Percentiles rank a stretch among this genome's conserved stretches.
Conservation (phyloP, 2,329 filamentous ascomycete genomes). For the Gyromitra esculenta region DNA sequence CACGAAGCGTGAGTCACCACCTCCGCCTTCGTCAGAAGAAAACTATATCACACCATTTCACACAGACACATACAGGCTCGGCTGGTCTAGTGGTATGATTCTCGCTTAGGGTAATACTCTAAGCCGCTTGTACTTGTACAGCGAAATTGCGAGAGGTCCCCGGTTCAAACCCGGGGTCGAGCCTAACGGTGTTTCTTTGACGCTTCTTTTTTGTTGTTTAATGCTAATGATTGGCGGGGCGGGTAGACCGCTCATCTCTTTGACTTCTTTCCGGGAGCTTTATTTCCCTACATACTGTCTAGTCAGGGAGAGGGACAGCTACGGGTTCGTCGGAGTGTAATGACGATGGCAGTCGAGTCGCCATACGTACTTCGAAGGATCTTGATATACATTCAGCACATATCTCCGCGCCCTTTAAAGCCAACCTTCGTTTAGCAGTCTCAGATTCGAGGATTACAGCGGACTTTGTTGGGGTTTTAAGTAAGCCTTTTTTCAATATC, state of each 20-base stretch:
- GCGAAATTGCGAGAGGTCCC: not conserved
- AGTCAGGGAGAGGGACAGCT: no score
- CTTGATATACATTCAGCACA: no score
- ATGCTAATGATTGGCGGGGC: not conserved
- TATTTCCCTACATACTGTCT: no score
- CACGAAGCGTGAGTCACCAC: not conserved
- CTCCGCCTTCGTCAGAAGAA: not conserved
- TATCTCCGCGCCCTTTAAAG: no score
- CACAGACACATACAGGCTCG: not conserved
- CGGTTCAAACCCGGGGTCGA: not conserved
- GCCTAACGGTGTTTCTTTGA: not conserved
- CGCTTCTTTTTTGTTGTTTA: not conserved
- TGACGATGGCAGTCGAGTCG: no score
- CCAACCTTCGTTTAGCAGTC: no score
- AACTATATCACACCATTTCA: not conserved
- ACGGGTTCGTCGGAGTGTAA: no score
- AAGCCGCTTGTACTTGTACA: slow-evolving; percentile 13
- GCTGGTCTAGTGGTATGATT: slow-evolving; percentile 15
- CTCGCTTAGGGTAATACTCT: slow-evolving; percentile 69
- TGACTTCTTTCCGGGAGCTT: no score
- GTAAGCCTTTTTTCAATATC: no score
- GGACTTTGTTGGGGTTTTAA: no score
- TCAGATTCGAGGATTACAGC: no score
- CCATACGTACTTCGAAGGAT: no score
- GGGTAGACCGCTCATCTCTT: not conserved